Base-by-base conservation (phyloP, 2,329 filamentous ascomycete species). In the Knufia fluminis region DNA sequence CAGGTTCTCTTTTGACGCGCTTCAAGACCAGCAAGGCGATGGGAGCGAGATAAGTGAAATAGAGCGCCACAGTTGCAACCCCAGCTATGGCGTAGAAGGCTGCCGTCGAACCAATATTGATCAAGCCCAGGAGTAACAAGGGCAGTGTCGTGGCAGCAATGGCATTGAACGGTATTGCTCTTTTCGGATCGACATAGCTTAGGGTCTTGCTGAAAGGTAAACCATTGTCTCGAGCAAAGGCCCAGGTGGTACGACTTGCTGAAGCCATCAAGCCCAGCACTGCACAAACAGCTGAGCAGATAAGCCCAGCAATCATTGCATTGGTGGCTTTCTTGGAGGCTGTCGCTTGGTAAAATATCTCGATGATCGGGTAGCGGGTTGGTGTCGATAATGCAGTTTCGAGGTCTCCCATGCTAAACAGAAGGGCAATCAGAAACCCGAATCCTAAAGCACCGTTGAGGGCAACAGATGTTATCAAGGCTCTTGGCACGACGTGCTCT, bases 361-460 rank as follows among this genome's bases (percentile, higher is more conserved):
- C 69, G 57, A 74, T 68, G 57, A 76, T 69, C 3, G 75, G 70
- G 45, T 70, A 75, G 0, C 70, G 66, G 7, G 71, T 76, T 0
- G 65, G 57, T 0, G 69, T 66, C 2, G 62, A 54, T 3, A 75
- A 56, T 12, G 62, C 68, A 1, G 60, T 60, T 3, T 68, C 59
- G 2, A 71, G 49, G 40, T 72, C 64, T 3, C 65, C 67, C 28
- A 71, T 64, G 46, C 65, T 69, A 59, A 71, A 74, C 2, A 73
- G 59, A 8, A 71, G 60, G 2, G 70, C 70, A 32, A 72, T 59
- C 19, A 70, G 57, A 60, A 71, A 71, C 40, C 67, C 52, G 51
- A 76, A 70, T 2, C 72, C 74, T 7, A 75, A 60, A 1, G 58
- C 56, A 2, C 71, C 73, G 50, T 76, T 77, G 50, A 76, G 63